Evolutionary conservation across 352 stramenopile genomes (phyloP).

Genomic region (Phytophthora agathidicida): DNA sequence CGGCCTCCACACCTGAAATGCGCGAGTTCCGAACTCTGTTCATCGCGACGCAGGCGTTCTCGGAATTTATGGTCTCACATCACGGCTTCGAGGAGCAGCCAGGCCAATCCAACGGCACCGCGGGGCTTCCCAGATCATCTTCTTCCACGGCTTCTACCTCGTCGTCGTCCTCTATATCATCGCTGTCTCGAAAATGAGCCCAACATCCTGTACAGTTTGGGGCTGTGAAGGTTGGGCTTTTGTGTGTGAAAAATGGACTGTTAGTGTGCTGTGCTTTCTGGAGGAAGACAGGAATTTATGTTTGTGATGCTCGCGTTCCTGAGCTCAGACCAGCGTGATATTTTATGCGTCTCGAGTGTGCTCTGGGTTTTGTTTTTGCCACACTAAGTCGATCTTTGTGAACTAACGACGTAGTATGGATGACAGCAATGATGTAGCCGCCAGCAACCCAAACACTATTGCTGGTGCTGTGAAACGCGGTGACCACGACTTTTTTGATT

Average conservation of each 20-base stretch:
- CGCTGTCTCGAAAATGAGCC: slow-evolving; percentile 23
- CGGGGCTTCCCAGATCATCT: slow-evolving; percentile 16
- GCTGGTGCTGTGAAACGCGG: slow-evolving; percentile 15
- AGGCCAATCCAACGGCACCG: slow-evolving; percentile 19
- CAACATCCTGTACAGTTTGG: too few species aligned
- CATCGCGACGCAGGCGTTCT: slow-evolving; percentile 86
- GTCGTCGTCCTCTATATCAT: slow-evolving; percentile 29
- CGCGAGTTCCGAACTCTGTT: slow-evolving; percentile 87
- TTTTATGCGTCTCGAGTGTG: too few species aligned
- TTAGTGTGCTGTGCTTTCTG: slow-evolving; percentile 17
- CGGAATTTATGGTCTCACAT: slow-evolving; percentile 83
- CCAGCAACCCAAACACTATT: slow-evolving; percentile 30
- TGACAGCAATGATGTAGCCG: slow-evolving; percentile 30
- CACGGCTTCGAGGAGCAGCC: slow-evolving; percentile 80
- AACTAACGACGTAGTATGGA: slow-evolving; percentile 29
- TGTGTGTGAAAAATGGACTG: slow-evolving; percentile 28
- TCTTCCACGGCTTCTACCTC: slow-evolving; percentile 20
- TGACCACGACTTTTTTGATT: slow-evolving; percentile 5
- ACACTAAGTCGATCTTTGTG: background rate
- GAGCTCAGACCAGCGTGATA: slow-evolving; percentile 19
- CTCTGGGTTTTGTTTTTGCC: background rate
- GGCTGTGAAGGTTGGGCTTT: too few species aligned
- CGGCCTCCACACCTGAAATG: slow-evolving; percentile 70
- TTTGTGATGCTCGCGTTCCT: slow-evolving; percentile 26
- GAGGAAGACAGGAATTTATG: slow-evolving; percentile 23